Conservation (phyloP, 2,329 filamentous ascomycete genomes). For the Aureobasidium musti region DNA sequence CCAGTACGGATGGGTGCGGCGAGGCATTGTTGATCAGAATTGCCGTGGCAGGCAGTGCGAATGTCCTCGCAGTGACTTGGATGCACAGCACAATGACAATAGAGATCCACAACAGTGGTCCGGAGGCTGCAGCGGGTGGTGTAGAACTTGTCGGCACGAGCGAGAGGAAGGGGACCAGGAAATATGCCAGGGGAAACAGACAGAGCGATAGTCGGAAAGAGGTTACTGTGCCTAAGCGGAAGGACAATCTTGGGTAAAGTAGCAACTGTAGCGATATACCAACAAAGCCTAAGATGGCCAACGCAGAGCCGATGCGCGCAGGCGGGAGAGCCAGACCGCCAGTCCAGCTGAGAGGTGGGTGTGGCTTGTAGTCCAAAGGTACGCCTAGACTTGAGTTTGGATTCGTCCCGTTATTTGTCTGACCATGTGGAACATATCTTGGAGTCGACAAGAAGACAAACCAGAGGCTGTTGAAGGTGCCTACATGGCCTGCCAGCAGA, state of each 20-base stretch:
- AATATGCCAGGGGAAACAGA: slow-evolving; percentile 51
- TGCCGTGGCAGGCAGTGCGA: slow-evolving; percentile 58
- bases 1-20: slow-evolving; percentile 58
- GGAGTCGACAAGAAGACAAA: slow-evolving; percentile 54
- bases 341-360: slow-evolving; percentile 50
- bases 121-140: slow-evolving; percentile 46
- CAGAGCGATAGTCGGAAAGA: slow-evolving; percentile 48
- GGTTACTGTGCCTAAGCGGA: slow-evolving; percentile 46
- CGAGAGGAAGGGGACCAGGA: slow-evolving; percentile 48
- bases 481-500: slow-evolving; percentile 51
- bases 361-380: slow-evolving; percentile 44
- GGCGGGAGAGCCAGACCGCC: slow-evolving; percentile 53
- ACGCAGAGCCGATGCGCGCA: slow-evolving; percentile 50
- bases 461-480: slow-evolving; percentile 54
- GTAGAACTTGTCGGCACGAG: slow-evolving; percentile 45
- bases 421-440: slow-evolving; percentile 38
- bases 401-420: slow-evolving; percentile 33
- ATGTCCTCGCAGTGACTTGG: slow-evolving; percentile 52
- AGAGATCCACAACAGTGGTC: slow-evolving; percentile 47
- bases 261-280: slow-evolving; percentile 52
- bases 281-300: slow-evolving; percentile 52
- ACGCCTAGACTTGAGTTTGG: slow-evolving; percentile 43
- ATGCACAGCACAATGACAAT: slow-evolving; percentile 48
- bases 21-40: slow-evolving; percentile 64
- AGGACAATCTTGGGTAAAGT: slow-evolving; percentile 48